phyloP scores from a whole-genome alignment of 2,329 filamentous ascomycete genomes.

The Aspergillus thermomutatus region DNA sequence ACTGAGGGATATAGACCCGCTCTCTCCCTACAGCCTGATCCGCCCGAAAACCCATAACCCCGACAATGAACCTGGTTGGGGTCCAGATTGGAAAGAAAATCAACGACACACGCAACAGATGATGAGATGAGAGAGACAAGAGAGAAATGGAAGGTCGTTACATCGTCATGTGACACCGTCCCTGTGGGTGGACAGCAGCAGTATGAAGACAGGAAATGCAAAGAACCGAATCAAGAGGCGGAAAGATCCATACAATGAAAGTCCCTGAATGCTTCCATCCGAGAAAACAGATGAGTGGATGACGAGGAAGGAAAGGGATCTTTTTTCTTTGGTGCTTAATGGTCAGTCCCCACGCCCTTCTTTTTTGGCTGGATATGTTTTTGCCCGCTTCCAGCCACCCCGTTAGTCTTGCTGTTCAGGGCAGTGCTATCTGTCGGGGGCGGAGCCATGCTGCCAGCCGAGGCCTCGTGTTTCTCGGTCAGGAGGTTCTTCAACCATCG shows the following conservation, averaged over 20 bases:
- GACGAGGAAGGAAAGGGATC: slow-evolving; percentile 1
- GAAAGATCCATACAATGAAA: slow-evolving; percentile 8
- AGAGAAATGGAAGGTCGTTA: slow-evolving; percentile 29
- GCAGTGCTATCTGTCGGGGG: slow-evolving; percentile 22
- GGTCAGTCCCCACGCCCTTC: slow-evolving; percentile 36
- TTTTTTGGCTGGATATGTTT: slow-evolving; percentile 40
- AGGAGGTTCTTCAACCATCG: slow-evolving; percentile 78
- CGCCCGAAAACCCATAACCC: background rate
- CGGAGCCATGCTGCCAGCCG: slow-evolving; percentile 19
- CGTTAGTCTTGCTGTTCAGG: slow-evolving; percentile 18
- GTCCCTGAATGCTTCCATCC: background rate
- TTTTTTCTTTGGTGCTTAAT: slow-evolving; percentile 17
- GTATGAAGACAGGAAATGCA: slow-evolving; percentile 7
- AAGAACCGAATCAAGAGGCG: slow-evolving; percentile 9
- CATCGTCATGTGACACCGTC: slow-evolving; percentile 26
- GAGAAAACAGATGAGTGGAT: background rate
- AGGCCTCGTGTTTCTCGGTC: slow-evolving; percentile 68
- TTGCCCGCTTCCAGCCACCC: slow-evolving; percentile 23
- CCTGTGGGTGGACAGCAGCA: slow-evolving; percentile 4
- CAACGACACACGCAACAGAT: background rate
- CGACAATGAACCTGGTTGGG: background rate
- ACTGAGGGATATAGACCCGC: background rate
- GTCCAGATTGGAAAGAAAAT: background rate
- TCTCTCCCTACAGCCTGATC: background rate
- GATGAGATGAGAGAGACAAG: background rate